Base-by-base conservation (phyloP, 352 stramenopile species). In the Aphanomyces astaci region DNA sequence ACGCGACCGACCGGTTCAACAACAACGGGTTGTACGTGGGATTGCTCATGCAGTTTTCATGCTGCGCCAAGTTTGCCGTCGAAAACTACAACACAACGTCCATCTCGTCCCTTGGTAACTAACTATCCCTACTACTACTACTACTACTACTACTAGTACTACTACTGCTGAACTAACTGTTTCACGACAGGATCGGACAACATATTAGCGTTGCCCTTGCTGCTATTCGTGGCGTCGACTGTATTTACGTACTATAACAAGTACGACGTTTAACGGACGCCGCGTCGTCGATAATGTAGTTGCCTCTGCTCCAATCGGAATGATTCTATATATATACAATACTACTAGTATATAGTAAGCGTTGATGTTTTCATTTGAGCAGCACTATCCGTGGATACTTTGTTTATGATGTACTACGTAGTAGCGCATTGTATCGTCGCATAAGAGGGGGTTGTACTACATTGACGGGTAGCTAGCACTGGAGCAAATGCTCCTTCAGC, bases 11-110 rank as follows among this genome's bases (percentile, higher is more conserved):
- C 25, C 75, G 79, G 56, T 91, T 70, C 74, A 92, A 92, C 75
- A 90, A 90, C 75, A 92, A 92, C 53, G 84, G 84, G 1, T 73
- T 92, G 24, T 92, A 90, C 66, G 82, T 88, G 15, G 81, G 80
- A 15, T 78, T 92, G 24, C 75, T 92, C 30, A 84, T 77, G 73
- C 80, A 87, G 22, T 92, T 90, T 60, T 74, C 77, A 3, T 74
- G 79, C 19, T 75, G 74, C n/a, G 84, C 79, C 2, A 78, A 92
- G 57, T 69, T 92, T 48, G 86, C 82, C 24, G 81, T 89, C 36
- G 81, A 89, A 65, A 70, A 90, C 32, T 92, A 90, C 60, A 83
- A 83, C 57, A 86, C 84, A 0, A 78, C 87, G 40, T 78, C 77
- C 19, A 83, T 90, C 59, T 71, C 83, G 1, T 79, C 80, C 0